Base-by-base conservation (phyloP, 345 rosid genomes). In the Toxicodendron radicans region DNA sequence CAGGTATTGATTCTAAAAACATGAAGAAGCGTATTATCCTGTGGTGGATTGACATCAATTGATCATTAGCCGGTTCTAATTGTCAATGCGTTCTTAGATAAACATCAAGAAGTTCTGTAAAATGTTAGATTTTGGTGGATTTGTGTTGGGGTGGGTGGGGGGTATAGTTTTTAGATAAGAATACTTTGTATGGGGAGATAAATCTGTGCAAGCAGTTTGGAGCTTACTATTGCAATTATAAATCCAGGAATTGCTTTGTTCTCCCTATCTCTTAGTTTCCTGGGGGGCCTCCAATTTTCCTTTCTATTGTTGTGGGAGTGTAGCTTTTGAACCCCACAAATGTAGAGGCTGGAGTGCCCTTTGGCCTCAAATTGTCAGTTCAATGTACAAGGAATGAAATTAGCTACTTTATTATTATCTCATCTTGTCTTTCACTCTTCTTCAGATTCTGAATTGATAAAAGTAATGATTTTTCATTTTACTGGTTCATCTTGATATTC, bases 361-460 rank as follows among this genome's bases (percentile, higher is more conserved):
- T 72, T 64, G 74, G 65, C 74, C 69, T 69, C 72, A 66, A 76
- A 74, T 67, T 78, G 75, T 77, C 80, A 72, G 61, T 80, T 80
- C 82, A 78, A 73, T 64, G 46, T 80, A 80, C 82, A 79, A 79
- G 72, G 82, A 74, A 77, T 74, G 83, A 74, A 77, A 73, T 74
- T 58, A 65, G 48, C 77, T 71, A 58, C 75, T 74, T 68, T 35
- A 67, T 59, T 30, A 23, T 46, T 30, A 18, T 23, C 66, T 53
- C 14, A 46, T 74, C 14, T 71, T 62, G 43, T 23, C 46, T 60
- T 73, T 58, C 52, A 21, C 32, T 61, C 2, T 49, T 49, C 14
- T 18, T 30, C 21, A 46, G 7, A 41, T 27, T 23, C 11, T 51
- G 52, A 20, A 35, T 35, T 21, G 11, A 27, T 46, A 13, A 20